Evolutionary conservation across 1,284 basidiomycete species (phyloP), one percentile per base, ranked within the genome.

Genomic region (Golubevia sp.): DNA sequence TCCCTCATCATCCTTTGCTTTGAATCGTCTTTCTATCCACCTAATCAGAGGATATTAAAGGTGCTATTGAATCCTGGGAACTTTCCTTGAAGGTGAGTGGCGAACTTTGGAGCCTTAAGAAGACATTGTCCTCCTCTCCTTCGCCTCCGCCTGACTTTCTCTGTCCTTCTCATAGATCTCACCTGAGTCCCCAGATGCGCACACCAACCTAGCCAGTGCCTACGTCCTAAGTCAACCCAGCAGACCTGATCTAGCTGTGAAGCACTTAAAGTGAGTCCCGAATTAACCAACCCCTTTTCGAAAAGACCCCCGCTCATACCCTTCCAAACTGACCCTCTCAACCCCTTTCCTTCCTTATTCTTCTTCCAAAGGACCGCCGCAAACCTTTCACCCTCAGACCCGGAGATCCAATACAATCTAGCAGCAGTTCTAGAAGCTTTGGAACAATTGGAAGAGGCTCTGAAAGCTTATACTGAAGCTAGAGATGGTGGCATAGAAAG

Each of bases 341-440:
- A 34, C 7, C 23, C 26, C 34, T 20, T 25, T 25, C 38, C 50
- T 18, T 55, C 79, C 80, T 78, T 74, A 65, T 71, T 67, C 6
- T 21, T 56, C 49, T 27, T 49, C 44, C 55, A 38, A 84, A 96
- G 94, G 68, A 90, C 92, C 74, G 94, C 94, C 25, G 88, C 91
- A 44, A 90, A 90, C 38, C 88, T 97, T 68, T 88, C 91, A 53
- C 94, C 94, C 44, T 91, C 94, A 79, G 94, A 97, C 86, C 90
- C 93, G 76, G 94, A 97, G 85, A 94, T 96, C 80, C 91, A 92
- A 30, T 97, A 94, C 87, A 97, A 95, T 86, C 88, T 95, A 59
- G 94, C 91, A 26, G 92, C 92, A 24, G 92, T 94, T 73, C 87
- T 94, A 61, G 92, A 94, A 88, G 92, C 93, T 58, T 90, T 92